Percentiles rank a stretch among this genome's conserved stretches.
These are phyloP conservation scores for Penicillium sp. DNA, from an alignment of 2,329 filamentous ascomycete species.

Conservation along the genomic window DNA sequence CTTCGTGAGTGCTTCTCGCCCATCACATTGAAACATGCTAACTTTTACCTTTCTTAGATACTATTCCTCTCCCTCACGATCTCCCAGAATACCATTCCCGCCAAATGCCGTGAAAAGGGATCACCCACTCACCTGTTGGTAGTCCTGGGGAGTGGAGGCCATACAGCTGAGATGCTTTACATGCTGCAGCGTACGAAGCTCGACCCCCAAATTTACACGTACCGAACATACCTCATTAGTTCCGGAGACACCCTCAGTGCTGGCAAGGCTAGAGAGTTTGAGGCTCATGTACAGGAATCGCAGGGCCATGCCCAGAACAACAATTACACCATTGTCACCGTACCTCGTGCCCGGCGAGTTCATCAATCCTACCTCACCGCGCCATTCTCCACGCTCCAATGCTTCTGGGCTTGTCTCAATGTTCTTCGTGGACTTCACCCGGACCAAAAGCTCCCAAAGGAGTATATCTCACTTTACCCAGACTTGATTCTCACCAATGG, in stretches of 20 bases:
- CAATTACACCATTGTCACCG: slow-evolving; percentile 60
- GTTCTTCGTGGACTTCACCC: slow-evolving; percentile 50
- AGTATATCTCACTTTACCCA: slow-evolving; percentile 53
- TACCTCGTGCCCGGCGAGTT: slow-evolving; percentile 75
- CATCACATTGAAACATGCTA: slow-evolving; percentile 2
- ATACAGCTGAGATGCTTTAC: slow-evolving; percentile 91
- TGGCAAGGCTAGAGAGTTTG: slow-evolving; percentile 63
- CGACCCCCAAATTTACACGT: slow-evolving; percentile 50
- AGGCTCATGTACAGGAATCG: slow-evolving; percentile 41
- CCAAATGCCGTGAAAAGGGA: slow-evolving; percentile 30
- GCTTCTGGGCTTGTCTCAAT: slow-evolving; percentile 61
- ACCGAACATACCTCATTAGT: slow-evolving; percentile 79
- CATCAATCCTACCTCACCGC: slow-evolving; percentile 77
- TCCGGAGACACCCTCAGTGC: slow-evolving; percentile 73
- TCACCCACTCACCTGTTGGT: slow-evolving; percentile 65
- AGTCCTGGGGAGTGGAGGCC: slow-evolving; percentile 87
- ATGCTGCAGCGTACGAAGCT: slow-evolving; percentile 66
- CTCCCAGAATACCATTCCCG: slow-evolving; percentile 31
- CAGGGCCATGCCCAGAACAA: slow-evolving; percentile 11
- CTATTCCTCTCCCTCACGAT: slow-evolving; percentile 26
- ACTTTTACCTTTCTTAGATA: slow-evolving; percentile 22
- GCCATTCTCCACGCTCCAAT: slow-evolving; percentile 65
- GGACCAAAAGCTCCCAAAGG: slow-evolving; percentile 30
- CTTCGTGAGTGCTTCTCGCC: neutral
- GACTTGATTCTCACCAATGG: slow-evolving; percentile 83